Evolutionary conservation across 2,329 filamentous ascomycete species (phyloP).

Genomic region (Pseudofabraea citricarpa): DNA sequence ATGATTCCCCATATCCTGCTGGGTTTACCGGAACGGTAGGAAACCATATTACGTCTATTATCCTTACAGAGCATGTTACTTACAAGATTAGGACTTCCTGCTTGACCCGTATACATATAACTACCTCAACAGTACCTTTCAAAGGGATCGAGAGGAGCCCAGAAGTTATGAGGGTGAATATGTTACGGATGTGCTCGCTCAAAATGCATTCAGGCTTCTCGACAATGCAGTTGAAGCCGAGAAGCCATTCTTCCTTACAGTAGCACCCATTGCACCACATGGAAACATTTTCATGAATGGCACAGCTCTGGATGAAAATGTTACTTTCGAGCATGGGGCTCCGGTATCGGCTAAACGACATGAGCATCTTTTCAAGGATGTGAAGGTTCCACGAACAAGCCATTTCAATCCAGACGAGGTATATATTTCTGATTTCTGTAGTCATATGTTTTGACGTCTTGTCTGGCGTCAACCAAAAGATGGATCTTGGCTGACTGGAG

Average conservation of each 20-base stretch:
- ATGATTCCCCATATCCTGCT: slow-evolving; percentile 48
- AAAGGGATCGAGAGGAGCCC: slow-evolving; percentile 51
- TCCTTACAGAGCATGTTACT: neutral
- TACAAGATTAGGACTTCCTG: slow-evolving; percentile 43
- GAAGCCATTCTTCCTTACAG: slow-evolving; percentile 60
- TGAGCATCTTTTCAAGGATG: slow-evolving; percentile 52
- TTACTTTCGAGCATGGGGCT: slow-evolving; percentile 16
- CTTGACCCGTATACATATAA: slow-evolving; percentile 62
- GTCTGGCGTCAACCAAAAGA: too few species aligned
- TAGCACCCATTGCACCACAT: slow-evolving; percentile 63
- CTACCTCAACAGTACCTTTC: slow-evolving; percentile 59
- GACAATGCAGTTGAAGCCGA: slow-evolving; percentile 48
- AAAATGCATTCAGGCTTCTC: slow-evolving; percentile 53
- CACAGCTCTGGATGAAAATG: neutral
- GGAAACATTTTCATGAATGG: slow-evolving; percentile 32
- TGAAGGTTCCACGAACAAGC: slow-evolving; percentile 51
- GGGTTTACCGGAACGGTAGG: slow-evolving; percentile 42
- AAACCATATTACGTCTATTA: neutral
- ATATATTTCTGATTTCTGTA: slow-evolving; percentile 10
- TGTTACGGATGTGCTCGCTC: slow-evolving; percentile 48
- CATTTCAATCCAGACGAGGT: slow-evolving; percentile 62
- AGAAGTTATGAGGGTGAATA: slow-evolving; percentile 42
- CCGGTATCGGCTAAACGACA: slow-evolving; percentile 57
- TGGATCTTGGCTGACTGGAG: too few species aligned
- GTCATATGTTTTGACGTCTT: neutral